These are phyloP conservation scores for Hibiscus tridactylites DNA, from an alignment of 345 rosid genomes.

Conservation along the genomic window DNA sequence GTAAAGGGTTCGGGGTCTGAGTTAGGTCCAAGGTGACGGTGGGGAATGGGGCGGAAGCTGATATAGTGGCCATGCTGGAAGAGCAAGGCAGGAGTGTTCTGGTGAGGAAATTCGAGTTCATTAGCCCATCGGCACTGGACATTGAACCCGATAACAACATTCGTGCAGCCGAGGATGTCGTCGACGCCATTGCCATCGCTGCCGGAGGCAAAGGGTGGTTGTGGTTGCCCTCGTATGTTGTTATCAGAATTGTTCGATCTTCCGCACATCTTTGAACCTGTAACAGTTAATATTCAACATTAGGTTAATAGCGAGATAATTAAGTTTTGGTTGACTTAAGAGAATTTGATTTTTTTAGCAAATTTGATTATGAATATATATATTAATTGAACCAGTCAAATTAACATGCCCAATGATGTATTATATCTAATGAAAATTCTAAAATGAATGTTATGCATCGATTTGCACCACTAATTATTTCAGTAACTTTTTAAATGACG, in stretches of 20 bases:
- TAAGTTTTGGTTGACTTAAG: no score
- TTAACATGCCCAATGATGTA: no score
- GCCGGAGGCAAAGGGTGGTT: conserved; percentile 95
- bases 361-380: no score
- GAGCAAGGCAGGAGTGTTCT: conserved; percentile 82
- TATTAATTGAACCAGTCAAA: no score
- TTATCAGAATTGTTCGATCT: conserved; percentile 64
- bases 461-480: no score
- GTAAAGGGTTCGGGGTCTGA: conserved; percentile 34
- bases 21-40: conserved; percentile 88
- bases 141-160: conserved; percentile 83
- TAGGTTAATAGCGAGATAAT: background rate
- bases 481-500: no score
- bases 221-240: conserved; percentile 85
- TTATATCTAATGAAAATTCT: no score
- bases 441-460: no score
- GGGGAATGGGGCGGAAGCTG: conserved; percentile 97
- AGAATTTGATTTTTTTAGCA: no score
- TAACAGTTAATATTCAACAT: background rate
- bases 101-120: conserved; percentile 68
- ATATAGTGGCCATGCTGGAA: conserved; percentile 88
- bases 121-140: conserved; percentile 68
- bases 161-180: conserved; percentile 84
- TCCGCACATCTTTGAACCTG: conserved; percentile 97
- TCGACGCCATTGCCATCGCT: conserved; percentile 85